A percentile compares a stretch with the other conserved stretches of the same genome.
phyloP scores from a whole-genome alignment of 2,329 filamentous ascomycete species.

The Leptographium galeiforme region DNA sequence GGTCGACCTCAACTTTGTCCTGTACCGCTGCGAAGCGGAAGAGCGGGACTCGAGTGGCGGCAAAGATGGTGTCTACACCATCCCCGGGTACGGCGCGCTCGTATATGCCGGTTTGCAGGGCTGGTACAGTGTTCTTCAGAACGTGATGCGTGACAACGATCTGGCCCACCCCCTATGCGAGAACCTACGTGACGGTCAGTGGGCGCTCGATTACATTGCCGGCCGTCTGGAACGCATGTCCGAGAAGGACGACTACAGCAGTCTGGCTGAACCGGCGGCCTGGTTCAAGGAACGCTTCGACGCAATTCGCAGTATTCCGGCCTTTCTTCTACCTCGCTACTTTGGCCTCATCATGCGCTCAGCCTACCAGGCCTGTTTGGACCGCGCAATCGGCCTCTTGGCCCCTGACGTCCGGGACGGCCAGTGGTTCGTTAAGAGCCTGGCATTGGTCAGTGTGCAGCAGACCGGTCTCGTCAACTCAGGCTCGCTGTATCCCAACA shows the following conservation, averaged over 20 bases:
- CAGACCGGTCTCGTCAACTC: conserved; percentile 82
- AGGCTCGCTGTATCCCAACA: conserved; percentile 78
- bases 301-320: conserved; percentile 72
- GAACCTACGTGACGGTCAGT: conserved; percentile 80
- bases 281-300: conserved; percentile 83
- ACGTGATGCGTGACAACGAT: conserved; percentile 78
- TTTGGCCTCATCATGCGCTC: conserved; percentile 83
- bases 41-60: conserved; percentile 67
- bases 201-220: conserved; percentile 81
- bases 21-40: conserved; percentile 87
- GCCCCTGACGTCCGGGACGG: conserved; percentile 62
- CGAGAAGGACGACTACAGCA: conserved; percentile 44
- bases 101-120: conserved; percentile 96
- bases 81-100: conserved; percentile 71
- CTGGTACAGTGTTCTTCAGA: conserved; percentile 87
- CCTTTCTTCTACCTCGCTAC: conserved; percentile 81
- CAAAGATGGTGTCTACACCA: conserved; percentile 74
- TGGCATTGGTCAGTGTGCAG: conserved; percentile 86
- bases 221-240: conserved; percentile 63
- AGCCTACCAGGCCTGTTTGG: conserved; percentile 72
- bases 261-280: conserved; percentile 49
- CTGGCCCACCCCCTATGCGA: conserved; percentile 88
- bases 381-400: conserved; percentile 68
- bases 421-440: conserved; percentile 76
- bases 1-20: conserved; percentile 76